A percentile compares a stretch with the other conserved stretches of the same genome.
Conservation (phyloP, 768 basidiomycete species). For the Tephrocybe sp. region DNA sequence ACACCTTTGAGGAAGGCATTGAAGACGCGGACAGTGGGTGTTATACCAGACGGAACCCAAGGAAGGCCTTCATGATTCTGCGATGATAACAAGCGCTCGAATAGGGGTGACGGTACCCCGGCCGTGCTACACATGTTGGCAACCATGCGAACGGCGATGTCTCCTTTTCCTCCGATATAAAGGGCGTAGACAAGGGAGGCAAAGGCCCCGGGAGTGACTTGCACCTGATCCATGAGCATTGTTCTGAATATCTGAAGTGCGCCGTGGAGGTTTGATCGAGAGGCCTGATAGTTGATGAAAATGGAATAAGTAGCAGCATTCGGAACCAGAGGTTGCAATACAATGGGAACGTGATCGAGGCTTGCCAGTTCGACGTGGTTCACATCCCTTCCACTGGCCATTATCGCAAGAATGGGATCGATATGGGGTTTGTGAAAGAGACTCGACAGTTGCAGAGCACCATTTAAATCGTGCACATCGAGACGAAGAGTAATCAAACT, state of each 20-base stretch:
- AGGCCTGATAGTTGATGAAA: constrained; percentile 56
- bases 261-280: constrained; percentile 40
- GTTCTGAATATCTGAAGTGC: constrained; percentile 46
- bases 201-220: constrained; percentile 45
- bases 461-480: constrained; percentile 50
- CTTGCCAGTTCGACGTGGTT: not conserved
- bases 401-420: constrained; percentile 22
- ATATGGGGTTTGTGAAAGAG: constrained; percentile 38
- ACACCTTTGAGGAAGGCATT: constrained; percentile 60
- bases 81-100: constrained; percentile 22
- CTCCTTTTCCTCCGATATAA: constrained; percentile 43
- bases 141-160: constrained; percentile 53
- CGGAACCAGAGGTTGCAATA: constrained; percentile 32
- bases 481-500: constrained; percentile 63
- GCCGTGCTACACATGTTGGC: constrained; percentile 41
- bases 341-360: constrained; percentile 6
- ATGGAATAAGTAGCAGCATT: constrained; percentile 63
- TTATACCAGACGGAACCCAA: constrained; percentile 28
- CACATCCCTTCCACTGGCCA: constrained; percentile 7
- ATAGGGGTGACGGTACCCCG: constrained; percentile 26
- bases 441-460: constrained; percentile 47
- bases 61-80: constrained; percentile 22
- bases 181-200: constrained; percentile 61
- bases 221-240: constrained; percentile 43
- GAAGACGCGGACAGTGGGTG: constrained; percentile 49